These are phyloP conservation scores for Eimeria tenella DNA, from an alignment of 169 alveolate genomes.

Conservation along the genomic window DNA sequence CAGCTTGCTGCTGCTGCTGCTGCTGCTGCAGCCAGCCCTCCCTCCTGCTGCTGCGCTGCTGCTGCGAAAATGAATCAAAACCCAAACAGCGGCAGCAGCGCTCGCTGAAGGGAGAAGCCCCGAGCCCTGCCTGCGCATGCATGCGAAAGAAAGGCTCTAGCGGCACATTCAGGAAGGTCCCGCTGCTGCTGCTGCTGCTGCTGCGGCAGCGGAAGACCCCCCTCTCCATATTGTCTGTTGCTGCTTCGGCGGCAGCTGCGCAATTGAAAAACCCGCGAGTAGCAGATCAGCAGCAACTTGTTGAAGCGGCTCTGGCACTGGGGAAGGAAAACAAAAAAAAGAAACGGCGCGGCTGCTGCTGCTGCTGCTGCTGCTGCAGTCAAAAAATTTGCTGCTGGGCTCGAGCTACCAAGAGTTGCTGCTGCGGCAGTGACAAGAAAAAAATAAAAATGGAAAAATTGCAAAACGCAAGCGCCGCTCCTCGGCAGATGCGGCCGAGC, in stretches of 20 bases:
- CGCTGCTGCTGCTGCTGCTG: constrained; percentile 11
- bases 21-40: neutral
- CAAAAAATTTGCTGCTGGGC: no score
- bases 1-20: neutral
- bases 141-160: constrained; percentile 8
- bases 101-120: neutral
- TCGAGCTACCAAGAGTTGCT: no score
- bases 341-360: neutral
- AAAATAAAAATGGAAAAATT: no score
- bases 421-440: no score
- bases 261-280: neutral
- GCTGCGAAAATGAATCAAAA: neutral
- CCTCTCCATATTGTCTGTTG: neutral
- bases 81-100: neutral
- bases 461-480: no score
- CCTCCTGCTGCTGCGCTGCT: neutral
- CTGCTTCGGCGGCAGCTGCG: neutral
- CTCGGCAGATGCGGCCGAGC: no score
- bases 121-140: neutral
- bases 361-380: neutral
- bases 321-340: neutral
- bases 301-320: no score
- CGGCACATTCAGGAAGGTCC: neutral
- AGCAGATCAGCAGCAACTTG: neutral
- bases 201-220: neutral